Evolutionary conservation across 257 asterid genomes (phyloP).

Genomic region (Salvia splendens): DNA sequence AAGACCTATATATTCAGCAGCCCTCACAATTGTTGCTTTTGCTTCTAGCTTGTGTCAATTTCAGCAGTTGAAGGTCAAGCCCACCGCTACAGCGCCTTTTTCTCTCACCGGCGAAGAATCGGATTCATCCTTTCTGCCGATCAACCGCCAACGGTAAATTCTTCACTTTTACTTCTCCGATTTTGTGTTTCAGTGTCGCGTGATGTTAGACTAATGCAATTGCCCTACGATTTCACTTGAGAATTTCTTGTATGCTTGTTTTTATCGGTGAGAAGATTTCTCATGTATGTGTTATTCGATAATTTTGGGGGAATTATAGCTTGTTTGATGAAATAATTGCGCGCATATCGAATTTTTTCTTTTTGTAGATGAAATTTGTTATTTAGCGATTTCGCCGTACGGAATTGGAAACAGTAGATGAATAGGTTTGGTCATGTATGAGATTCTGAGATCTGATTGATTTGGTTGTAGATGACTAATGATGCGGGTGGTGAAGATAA

Average conservation of each 20-base stretch:
- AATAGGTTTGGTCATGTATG: background rate
- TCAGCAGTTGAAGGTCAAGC: constrained; percentile 2
- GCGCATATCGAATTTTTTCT: background rate
- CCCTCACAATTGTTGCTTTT: constrained; percentile 9
- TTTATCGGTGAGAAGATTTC: background rate
- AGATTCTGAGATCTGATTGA: background rate
- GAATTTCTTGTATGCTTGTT: background rate
- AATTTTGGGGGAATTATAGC: background rate
- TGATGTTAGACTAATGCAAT: background rate
- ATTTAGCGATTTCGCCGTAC: background rate
- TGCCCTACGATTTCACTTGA: background rate
- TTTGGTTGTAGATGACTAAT: constrained; percentile 33
- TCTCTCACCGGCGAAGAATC: background rate
- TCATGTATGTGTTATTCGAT: background rate
- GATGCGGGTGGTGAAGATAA: constrained; percentile 46
- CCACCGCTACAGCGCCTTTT: background rate
- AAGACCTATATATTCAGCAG: constrained; percentile 22
- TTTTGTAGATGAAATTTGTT: background rate
- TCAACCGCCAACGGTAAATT: constrained; percentile 8
- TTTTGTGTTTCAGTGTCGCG: background rate
- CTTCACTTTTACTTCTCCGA: background rate
- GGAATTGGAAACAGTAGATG: background rate
- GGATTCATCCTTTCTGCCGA: background rate
- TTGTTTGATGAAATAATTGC: constrained; percentile 16
- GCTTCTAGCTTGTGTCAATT: constrained; percentile 3